A percentile compares a stretch with the other conserved stretches of the same genome.
Conservation (phyloP, 495 filamentous ascomycete genomes). For the Baudoinia panamericana region DNA sequence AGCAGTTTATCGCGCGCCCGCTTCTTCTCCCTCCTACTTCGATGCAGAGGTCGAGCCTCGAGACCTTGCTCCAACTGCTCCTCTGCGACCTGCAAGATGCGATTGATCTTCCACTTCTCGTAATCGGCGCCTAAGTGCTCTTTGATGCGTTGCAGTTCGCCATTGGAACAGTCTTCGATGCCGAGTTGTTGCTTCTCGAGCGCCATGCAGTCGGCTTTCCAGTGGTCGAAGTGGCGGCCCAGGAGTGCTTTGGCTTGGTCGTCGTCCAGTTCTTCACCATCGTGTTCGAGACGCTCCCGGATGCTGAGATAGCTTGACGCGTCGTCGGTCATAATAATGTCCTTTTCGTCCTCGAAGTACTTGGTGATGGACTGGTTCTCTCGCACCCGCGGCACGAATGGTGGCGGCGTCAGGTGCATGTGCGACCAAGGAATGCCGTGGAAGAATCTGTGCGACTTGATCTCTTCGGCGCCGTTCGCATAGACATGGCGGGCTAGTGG, state of each 20-base stretch:
- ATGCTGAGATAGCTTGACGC: constrained; percentile 23
- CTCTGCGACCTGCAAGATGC: constrained; percentile 13
- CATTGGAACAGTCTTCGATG: constrained; percentile 16
- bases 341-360: constrained; percentile 73
- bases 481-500: constrained; percentile 50
- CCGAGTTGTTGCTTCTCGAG: constrained; percentile 14
- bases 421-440: constrained; percentile 28
- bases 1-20: constrained; percentile 68
- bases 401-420: constrained; percentile 51
- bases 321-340: constrained; percentile 44
- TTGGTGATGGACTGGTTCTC: constrained; percentile 61
- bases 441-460: constrained; percentile 36
- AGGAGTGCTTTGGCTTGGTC: constrained; percentile 3
- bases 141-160: constrained; percentile 17
- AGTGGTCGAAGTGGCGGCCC: constrained; percentile 13
- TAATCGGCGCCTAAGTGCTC: constrained; percentile 17
- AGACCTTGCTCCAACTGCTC: constrained; percentile 5
- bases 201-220: constrained; percentile 3
- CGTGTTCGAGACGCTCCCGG: constrained; percentile 15
- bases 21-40: constrained; percentile 44
- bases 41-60: background rate
- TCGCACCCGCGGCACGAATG: constrained; percentile 60
- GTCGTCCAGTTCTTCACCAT: constrained; percentile 5
- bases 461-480: constrained; percentile 36
- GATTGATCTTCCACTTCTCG: constrained; percentile 15